Conservation (phyloP, 305 asterid genomes). For the Fraxinus dipetala region DNA sequence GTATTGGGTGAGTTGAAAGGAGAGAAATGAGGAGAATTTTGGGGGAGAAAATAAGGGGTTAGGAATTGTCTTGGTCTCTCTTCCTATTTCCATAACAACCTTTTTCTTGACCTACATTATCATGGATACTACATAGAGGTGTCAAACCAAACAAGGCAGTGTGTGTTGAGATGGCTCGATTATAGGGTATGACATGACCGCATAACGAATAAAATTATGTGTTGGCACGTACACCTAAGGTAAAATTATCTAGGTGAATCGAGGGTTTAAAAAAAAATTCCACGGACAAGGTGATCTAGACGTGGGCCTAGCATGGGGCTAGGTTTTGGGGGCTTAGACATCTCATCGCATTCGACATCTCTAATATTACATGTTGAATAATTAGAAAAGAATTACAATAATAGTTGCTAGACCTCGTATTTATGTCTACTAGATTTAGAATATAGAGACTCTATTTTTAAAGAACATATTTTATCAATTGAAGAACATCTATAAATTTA, state of each 20-base stretch:
- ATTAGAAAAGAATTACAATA: background rate
- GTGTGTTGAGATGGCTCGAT: background rate
- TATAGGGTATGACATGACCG: background rate
- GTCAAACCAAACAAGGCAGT: background rate
- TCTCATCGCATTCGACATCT: background rate
- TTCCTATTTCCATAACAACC: constrained; percentile 19
- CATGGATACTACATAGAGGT: background rate
- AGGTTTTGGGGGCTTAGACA: background rate
- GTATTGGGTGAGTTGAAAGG: constrained; percentile 17
- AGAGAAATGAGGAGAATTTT: constrained; percentile 34
- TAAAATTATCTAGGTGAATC: too few species aligned
- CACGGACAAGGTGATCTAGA: background rate
- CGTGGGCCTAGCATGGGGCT: background rate
- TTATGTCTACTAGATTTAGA: too few species aligned
- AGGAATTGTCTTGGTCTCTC: constrained; percentile 20
- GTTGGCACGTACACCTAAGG: too few species aligned
- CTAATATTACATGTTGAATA: background rate
- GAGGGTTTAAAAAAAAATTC: too few species aligned
- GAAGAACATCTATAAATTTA: too few species aligned
- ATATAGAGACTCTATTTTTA: too few species aligned
- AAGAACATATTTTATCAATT: too few species aligned
- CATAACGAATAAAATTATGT: too few species aligned
- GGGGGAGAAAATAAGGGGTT: constrained; percentile 32
- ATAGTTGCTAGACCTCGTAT: background rate
- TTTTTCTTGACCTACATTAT: background rate